Percentiles rank a stretch among this genome's conserved stretches.
Conservation (phyloP, 495 filamentous ascomycete genomes). For the Penicillium soppii region DNA sequence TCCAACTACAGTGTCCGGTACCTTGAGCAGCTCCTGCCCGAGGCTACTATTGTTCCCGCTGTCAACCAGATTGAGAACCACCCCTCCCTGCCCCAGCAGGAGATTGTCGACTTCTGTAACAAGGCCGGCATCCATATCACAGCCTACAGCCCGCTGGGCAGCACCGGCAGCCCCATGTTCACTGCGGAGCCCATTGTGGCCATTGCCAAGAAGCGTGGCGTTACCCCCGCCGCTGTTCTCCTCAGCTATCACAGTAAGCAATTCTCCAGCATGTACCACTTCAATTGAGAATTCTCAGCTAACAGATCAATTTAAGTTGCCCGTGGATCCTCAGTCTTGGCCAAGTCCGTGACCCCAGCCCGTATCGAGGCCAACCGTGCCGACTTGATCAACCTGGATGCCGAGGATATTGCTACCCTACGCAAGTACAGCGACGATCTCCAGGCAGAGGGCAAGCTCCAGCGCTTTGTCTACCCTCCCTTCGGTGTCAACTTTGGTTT, state of each 20-base stretch:
- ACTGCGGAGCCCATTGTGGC: slow-evolving; percentile 65
- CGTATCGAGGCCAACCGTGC: slow-evolving; percentile 71
- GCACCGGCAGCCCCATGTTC: slow-evolving; percentile 72
- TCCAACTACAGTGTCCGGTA: slow-evolving; percentile 77
- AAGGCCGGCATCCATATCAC: slow-evolving; percentile 73
- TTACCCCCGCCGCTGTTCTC: slow-evolving; percentile 61
- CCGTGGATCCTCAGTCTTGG: slow-evolving; percentile 69
- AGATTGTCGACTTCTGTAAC: slow-evolving; percentile 75
- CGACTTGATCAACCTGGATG: slow-evolving; percentile 64
- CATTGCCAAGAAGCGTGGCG: slow-evolving; percentile 67
- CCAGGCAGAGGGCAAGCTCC: slow-evolving; percentile 54
- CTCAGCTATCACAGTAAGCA: slow-evolving; percentile 72
- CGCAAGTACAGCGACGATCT: slow-evolving; percentile 58
- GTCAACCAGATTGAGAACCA: slow-evolving; percentile 94
- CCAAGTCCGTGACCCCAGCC: slow-evolving; percentile 74
- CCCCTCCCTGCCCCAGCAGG: slow-evolving; percentile 73
- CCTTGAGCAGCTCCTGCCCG: slow-evolving; percentile 68
- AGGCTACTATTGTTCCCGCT: slow-evolving; percentile 68
- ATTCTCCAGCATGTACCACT: not conserved
- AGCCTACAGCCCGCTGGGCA: slow-evolving; percentile 75
- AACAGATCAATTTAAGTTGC: slow-evolving; percentile 48
- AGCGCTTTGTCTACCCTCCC: slow-evolving; percentile 74
- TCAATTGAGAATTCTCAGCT: not conserved
- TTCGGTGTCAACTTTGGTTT: slow-evolving; percentile 79
- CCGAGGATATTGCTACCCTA: slow-evolving; percentile 63